These are phyloP conservation scores for Camellia granthamiana DNA, from an alignment of 148 eudicot species.

Conservation along the genomic window DNA sequence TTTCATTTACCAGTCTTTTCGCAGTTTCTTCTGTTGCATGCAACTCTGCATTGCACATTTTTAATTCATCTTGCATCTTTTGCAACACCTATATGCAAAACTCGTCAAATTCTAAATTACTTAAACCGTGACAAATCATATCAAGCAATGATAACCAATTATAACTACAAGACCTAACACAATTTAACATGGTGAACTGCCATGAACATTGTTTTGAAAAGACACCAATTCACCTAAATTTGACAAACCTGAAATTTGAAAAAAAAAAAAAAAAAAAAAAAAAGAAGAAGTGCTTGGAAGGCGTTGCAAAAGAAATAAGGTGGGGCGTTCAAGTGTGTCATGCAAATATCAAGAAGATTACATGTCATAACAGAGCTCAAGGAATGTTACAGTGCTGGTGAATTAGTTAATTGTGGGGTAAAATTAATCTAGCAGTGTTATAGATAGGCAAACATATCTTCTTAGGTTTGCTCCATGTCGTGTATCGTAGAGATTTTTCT, in stretches of 20 bases:
- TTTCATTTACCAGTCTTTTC: constrained; percentile 64
- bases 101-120: background rate
- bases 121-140: background rate
- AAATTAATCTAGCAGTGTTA: background rate
- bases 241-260: background rate
- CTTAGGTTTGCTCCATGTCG: background rate
- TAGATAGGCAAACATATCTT: background rate
- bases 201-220: too few relatives aligned
- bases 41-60: constrained; percentile 62
- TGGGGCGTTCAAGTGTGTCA: background rate
- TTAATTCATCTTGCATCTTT: constrained; percentile 71
- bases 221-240: background rate
- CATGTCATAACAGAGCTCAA: background rate
- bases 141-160: background rate
- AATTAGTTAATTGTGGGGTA: background rate
- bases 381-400: background rate
- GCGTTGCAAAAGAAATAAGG: background rate
- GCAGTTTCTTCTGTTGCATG: constrained; percentile 69
- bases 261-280: background rate
- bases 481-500: background rate
- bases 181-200: background rate
- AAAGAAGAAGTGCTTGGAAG: background rate
- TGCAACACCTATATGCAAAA: constrained; percentile 46
- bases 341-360: background rate
- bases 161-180: background rate